Conservation (phyloP, 139 green algal genomes). For the Chlorella sp. region DNA sequence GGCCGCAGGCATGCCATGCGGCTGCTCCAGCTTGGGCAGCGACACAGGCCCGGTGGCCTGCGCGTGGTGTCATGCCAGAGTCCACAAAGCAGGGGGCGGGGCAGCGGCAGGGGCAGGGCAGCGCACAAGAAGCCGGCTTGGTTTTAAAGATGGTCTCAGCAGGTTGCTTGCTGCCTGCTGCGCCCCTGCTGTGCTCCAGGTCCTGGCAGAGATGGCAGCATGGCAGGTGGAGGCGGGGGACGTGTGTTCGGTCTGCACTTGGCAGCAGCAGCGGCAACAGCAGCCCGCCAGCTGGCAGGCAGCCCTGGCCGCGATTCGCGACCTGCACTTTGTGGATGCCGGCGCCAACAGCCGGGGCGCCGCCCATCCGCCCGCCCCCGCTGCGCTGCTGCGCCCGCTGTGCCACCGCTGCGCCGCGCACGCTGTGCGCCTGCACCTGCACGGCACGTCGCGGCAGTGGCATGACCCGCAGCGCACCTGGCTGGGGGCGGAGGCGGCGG, state of each 20-base stretch:
- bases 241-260: neutral
- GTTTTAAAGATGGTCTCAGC: neutral
- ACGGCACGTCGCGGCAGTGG: slow-evolving; percentile 68
- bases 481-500: slow-evolving; percentile 53
- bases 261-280: neutral
- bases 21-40: neutral
- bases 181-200: slow-evolving; percentile 1
- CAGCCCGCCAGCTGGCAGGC: neutral
- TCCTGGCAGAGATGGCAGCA: slow-evolving; percentile 58
- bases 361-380: slow-evolving; percentile 48
- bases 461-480: slow-evolving; percentile 48
- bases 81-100: too few relatives aligned
- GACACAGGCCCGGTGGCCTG: neutral
- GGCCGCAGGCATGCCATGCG: neutral
- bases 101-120: too few relatives aligned
- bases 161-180: neutral
- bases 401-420: neutral
- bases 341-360: slow-evolving; percentile 67
- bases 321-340: slow-evolving; percentile 69
- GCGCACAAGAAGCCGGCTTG: too few relatives aligned
- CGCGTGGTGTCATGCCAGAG: neutral
- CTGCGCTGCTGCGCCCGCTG: neutral
- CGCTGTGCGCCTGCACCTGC: slow-evolving; percentile 33
- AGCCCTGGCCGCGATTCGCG: neutral
- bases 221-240: slow-evolving; percentile 26